Percentiles rank a stretch among this genome's conserved stretches.
These are phyloP conservation scores for Xylaria sp. DNA, from an alignment of 2,329 filamentous ascomycete genomes.

Conservation along the genomic window DNA sequence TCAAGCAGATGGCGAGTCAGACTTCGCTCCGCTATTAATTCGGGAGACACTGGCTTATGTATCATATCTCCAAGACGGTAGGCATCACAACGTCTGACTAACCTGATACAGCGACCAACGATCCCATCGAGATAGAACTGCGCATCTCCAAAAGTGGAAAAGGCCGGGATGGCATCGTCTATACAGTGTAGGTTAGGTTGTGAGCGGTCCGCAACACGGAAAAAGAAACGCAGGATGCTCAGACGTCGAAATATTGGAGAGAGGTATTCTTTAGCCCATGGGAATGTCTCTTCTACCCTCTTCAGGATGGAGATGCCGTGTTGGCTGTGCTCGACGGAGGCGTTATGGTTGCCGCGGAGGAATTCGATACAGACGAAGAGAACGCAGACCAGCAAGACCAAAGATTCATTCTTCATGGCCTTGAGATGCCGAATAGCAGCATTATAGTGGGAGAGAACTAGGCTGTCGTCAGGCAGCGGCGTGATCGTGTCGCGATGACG, in stretches of 20 bases:
- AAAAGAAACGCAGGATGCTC: slow-evolving; percentile 55
- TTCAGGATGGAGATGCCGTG: slow-evolving; percentile 55
- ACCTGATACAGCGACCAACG: slow-evolving; percentile 45
- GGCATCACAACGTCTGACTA: slow-evolving; percentile 48
- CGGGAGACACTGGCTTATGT: slow-evolving; percentile 31
- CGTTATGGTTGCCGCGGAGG: slow-evolving; percentile 52
- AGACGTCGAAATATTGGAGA: slow-evolving; percentile 54
- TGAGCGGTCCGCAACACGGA: slow-evolving; percentile 40
- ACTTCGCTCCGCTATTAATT: slow-evolving; percentile 43
- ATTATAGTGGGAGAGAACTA: slow-evolving; percentile 57
- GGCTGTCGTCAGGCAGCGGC: slow-evolving; percentile 42
- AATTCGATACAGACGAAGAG: slow-evolving; percentile 59
- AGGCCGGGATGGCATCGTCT: slow-evolving; percentile 41
- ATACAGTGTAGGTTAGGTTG: slow-evolving; percentile 43
- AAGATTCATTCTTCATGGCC: slow-evolving; percentile 48
- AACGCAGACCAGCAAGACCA: slow-evolving; percentile 55
- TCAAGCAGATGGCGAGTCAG: slow-evolving; percentile 42
- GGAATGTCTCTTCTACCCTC: slow-evolving; percentile 41
- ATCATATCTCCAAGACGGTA: slow-evolving; percentile 44
- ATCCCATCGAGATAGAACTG: slow-evolving; percentile 49
- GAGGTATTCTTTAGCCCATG: slow-evolving; percentile 51
- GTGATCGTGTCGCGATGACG: slow-evolving; percentile 21
- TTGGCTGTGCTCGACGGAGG: slow-evolving; percentile 53
- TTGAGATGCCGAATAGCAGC: slow-evolving; percentile 53
- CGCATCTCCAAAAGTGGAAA: slow-evolving; percentile 44